phyloP scores from a whole-genome alignment of 805 yeast species.

The Saturnispora mendoncae region DNA sequence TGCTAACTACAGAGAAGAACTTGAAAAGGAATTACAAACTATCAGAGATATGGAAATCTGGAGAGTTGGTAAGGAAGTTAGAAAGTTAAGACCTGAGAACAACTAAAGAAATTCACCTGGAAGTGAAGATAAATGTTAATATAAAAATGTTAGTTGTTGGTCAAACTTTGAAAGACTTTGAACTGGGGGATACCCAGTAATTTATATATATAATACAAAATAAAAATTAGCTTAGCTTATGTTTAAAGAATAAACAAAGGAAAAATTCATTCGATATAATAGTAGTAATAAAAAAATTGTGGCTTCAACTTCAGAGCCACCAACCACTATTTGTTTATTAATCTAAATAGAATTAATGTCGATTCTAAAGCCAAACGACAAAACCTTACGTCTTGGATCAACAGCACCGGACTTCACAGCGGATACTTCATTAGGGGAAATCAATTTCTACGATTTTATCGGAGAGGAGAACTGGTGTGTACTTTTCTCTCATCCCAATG shows the following conservation, averaged over 20 bases:
- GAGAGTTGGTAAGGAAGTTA: slow-evolving; percentile 98
- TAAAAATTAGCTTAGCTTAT: slow-evolving; percentile 3
- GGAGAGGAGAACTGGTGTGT: slow-evolving; percentile 13
- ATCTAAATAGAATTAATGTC: slow-evolving; percentile 26
- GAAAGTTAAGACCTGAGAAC: slow-evolving; percentile 99
- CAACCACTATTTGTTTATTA: background rate
- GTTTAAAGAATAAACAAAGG: slow-evolving; percentile 11
- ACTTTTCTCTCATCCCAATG: slow-evolving; percentile 69
- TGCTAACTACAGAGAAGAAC: slow-evolving; percentile 93
- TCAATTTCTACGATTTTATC: slow-evolving; percentile 11
- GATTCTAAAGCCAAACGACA: slow-evolving; percentile 32
- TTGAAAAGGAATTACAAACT: slow-evolving; percentile 84
- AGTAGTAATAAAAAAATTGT: background rate
- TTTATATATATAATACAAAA: background rate
- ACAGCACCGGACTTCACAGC: slow-evolving; percentile 61
- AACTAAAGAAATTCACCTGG: slow-evolving; percentile 38
- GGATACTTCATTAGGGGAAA: slow-evolving; percentile 37
- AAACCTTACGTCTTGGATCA: slow-evolving; percentile 44
- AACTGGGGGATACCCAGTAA: background rate
- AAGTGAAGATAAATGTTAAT: slow-evolving; percentile 5
- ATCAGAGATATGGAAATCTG: slow-evolving; percentile 99
- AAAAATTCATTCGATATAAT: background rate
- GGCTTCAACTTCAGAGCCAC: no score
- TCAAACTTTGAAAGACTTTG: no score
- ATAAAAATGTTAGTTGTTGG: no score